A percentile compares a stretch with the other conserved stretches of the same genome.
Evolutionary conservation across 2,329 filamentous ascomycete species (phyloP).

Genomic region (Echinosphaeria canescens): DNA sequence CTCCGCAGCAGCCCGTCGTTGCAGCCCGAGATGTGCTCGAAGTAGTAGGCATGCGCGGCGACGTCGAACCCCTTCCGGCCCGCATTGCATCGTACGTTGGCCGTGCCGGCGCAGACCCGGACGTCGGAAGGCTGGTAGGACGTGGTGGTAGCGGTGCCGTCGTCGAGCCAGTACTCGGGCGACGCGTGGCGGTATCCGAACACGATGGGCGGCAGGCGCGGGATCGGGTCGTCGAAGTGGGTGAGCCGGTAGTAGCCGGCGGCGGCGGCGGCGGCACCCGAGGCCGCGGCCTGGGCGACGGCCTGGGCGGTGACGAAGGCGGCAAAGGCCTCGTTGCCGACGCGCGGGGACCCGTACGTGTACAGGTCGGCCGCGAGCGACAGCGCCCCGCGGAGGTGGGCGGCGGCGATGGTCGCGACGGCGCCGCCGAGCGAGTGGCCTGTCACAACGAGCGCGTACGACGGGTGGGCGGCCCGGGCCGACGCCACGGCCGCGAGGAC

Average conservation of each 20-base stretch:
- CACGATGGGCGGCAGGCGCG: conserved; percentile 38
- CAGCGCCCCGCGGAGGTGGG: conserved; percentile 25
- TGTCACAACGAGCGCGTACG: conserved; percentile 31
- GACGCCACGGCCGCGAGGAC: conserved; percentile 19
- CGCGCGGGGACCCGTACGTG: conserved; percentile 44
- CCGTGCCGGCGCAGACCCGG: conserved; percentile 1
- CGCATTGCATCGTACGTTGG: conserved; percentile 1
- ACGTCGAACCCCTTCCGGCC: neutral
- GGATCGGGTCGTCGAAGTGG: conserved; percentile 44
- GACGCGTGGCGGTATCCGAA: conserved; percentile 43
- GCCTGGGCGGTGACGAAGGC: conserved; percentile 27
- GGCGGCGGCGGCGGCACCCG: no score
- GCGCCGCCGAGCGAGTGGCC: conserved; percentile 51
- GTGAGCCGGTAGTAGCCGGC: conserved; percentile 32
- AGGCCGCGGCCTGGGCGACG: conserved; percentile 25
- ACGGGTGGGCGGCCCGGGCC: conserved; percentile 22
- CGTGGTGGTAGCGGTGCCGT: conserved; percentile 10
- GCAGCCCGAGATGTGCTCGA: neutral
- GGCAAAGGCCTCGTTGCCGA: conserved; percentile 33
- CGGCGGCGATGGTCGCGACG: conserved; percentile 35
- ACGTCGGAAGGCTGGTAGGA: conserved; percentile 16
- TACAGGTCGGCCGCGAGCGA: conserved; percentile 32
- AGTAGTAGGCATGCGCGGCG: neutral
- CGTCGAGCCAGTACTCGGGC: conserved; percentile 44
- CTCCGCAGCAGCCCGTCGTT: neutral